These are phyloP conservation scores for Diaporthe velutina DNA, from an alignment of 2,329 filamentous ascomycete species.

Conservation along the genomic window DNA sequence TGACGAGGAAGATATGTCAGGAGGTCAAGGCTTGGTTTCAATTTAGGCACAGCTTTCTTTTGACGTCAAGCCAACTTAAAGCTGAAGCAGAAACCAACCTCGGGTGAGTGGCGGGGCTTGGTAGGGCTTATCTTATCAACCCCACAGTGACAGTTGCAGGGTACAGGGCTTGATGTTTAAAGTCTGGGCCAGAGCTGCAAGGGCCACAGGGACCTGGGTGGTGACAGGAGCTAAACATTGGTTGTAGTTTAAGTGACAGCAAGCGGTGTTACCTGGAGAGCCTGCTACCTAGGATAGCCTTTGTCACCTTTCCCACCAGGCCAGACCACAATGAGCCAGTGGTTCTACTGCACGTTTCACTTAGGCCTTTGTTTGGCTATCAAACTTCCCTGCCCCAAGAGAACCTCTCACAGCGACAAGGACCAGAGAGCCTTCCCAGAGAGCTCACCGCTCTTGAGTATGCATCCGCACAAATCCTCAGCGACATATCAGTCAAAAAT, in stretches of 20 bases:
- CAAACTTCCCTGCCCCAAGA: not conserved
- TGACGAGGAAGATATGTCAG: not conserved
- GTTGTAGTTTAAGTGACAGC: not conserved
- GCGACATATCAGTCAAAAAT: not conserved
- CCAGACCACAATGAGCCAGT: not conserved
- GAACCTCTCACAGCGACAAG: not conserved
- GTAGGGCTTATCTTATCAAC: constrained; percentile 33
- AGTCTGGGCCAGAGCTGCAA: not conserved
- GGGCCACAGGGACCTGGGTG: not conserved
- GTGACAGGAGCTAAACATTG: not conserved
- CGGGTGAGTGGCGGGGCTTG: constrained; percentile 12
- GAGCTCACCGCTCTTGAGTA: not conserved
- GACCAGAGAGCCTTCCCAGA: not conserved
- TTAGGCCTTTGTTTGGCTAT: not conserved
- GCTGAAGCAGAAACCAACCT: constrained; percentile 14
- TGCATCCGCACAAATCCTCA: not conserved
- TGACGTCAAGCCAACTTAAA: constrained; percentile 13
- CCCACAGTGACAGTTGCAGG: not conserved
- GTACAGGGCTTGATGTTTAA: constrained; percentile 6
- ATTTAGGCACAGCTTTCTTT: not conserved
- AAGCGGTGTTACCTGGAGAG: not conserved
- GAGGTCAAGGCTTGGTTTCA: not conserved
- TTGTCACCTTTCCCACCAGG: not conserved
- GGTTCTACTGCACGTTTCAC: not conserved
- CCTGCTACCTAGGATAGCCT: not conserved